Percentiles rank a stretch among this genome's conserved stretches.
Evolutionary conservation across 2,329 filamentous ascomycete species (phyloP).

Genomic region (Neodidymelliopsis sp.): DNA sequence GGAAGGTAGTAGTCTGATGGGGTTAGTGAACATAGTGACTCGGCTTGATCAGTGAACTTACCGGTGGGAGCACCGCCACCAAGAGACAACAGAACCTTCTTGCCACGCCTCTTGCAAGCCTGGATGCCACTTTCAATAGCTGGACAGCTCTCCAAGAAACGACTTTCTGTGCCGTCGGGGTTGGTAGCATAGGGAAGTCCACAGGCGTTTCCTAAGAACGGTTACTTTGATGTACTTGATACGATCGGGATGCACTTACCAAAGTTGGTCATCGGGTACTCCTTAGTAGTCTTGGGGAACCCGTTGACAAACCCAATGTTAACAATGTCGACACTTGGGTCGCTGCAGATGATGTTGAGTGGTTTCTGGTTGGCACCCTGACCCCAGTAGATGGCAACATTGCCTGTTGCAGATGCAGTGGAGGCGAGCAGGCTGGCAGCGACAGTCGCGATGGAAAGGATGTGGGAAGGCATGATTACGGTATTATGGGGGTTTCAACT

Average conservation of each 20-base stretch:
- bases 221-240: neutral
- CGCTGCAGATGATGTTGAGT: slow-evolving; percentile 60
- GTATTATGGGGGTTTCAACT: slow-evolving; percentile 31
- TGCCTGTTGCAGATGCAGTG: slow-evolving; percentile 53
- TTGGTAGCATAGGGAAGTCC: slow-evolving; percentile 43
- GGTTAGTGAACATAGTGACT: neutral
- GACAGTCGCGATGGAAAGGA: slow-evolving; percentile 40
- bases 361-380: slow-evolving; percentile 60
- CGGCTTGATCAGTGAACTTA: neutral
- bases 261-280: slow-evolving; percentile 63
- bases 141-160: slow-evolving; percentile 54
- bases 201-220: slow-evolving; percentile 54
- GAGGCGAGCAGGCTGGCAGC: slow-evolving; percentile 47
- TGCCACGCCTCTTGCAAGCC: slow-evolving; percentile 42
- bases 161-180: slow-evolving; percentile 48
- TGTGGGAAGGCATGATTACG: slow-evolving; percentile 49
- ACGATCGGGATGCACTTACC: slow-evolving; percentile 45
- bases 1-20: slow-evolving; percentile 54
- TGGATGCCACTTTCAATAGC: slow-evolving; percentile 49
- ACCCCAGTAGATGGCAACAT: slow-evolving; percentile 64
- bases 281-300: slow-evolving; percentile 59
- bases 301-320: slow-evolving; percentile 63
- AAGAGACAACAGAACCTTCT: slow-evolving; percentile 55
- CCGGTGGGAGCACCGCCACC: slow-evolving; percentile 50
- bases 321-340: slow-evolving; percentile 62